A percentile compares a stretch with the other conserved stretches of the same genome.
phyloP scores from a whole-genome alignment of 176 grass and related monocot genomes.

The Phoenix dactylifera region DNA sequence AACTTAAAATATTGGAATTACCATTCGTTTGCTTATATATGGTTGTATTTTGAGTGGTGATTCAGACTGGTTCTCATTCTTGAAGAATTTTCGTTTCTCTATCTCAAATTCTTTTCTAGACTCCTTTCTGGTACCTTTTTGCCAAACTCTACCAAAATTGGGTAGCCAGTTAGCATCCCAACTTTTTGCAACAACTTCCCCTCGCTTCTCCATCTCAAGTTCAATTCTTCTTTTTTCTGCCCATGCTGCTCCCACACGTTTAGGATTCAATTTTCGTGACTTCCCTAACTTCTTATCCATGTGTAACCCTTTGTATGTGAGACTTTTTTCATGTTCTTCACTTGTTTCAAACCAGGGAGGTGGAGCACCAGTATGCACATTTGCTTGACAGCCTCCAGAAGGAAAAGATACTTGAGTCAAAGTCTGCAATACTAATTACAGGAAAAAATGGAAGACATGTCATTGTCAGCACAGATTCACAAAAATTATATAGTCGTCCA shows the following conservation, averaged over 20 bases:
- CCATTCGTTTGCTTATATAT: slow-evolving; percentile 92
- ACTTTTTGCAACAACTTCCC: slow-evolving; percentile 33
- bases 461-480: too few species aligned
- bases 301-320: slow-evolving; percentile 18
- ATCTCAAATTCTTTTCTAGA: slow-evolving; percentile 76
- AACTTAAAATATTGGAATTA: slow-evolving; percentile 28
- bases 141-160: slow-evolving; percentile 90
- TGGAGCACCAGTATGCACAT: slow-evolving; percentile 68
- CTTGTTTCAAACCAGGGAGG: slow-evolving; percentile 81
- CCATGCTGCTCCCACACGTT: slow-evolving; percentile 91
- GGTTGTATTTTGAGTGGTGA: slow-evolving; percentile 50
- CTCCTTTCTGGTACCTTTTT: slow-evolving; percentile 80
- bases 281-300: slow-evolving; percentile 25
- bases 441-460: slow-evolving; percentile 7
- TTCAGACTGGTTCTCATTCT: slow-evolving; percentile 24
- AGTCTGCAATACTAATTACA: slow-evolving; percentile 14
- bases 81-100: slow-evolving; percentile 29
- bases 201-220: slow-evolving; percentile 72
- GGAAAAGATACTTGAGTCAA: slow-evolving; percentile 16
- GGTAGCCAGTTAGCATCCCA: slow-evolving; percentile 76
- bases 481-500: too few species aligned
- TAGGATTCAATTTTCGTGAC: slow-evolving; percentile 70
- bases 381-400: slow-evolving; percentile 57
- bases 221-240: slow-evolving; percentile 79
- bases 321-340: slow-evolving; percentile 19